These are phyloP conservation scores for Aspergillus quadricinctus DNA, from an alignment of 2,329 filamentous ascomycete genomes.

Conservation along the genomic window DNA sequence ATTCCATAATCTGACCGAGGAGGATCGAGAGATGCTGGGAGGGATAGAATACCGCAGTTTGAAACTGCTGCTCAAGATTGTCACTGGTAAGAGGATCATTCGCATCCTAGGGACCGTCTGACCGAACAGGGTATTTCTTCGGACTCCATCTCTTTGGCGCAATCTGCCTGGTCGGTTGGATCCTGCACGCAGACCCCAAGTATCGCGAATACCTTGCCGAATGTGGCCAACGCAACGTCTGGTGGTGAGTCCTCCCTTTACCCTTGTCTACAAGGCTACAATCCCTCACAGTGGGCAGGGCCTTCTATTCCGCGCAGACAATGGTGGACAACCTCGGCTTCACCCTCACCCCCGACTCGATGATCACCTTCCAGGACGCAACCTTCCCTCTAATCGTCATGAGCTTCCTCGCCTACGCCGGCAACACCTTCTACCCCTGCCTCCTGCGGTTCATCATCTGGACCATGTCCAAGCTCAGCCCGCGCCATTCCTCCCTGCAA, in stretches of 20 bases:
- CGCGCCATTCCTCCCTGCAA: conserved; percentile 32
- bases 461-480: conserved; percentile 47
- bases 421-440: conserved; percentile 50
- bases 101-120: not conserved
- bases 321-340: conserved; percentile 53
- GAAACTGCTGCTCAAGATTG: conserved; percentile 48
- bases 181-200: conserved; percentile 37
- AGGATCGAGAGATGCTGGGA: conserved; percentile 45
- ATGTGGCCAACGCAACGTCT: conserved; percentile 40
- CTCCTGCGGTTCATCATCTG: conserved; percentile 56
- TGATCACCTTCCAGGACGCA: conserved; percentile 47
- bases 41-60: conserved; percentile 51
- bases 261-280: not conserved
- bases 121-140: conserved; percentile 40
- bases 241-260: conserved; percentile 43
- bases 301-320: conserved; percentile 49
- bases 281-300: conserved; percentile 28
- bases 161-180: conserved; percentile 48
- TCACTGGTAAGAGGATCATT: conserved; percentile 28
- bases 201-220: conserved; percentile 40
- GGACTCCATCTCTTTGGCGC: conserved; percentile 46
- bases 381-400: conserved; percentile 37
- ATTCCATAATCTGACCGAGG: conserved; percentile 41
- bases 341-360: conserved; percentile 53
- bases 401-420: conserved; percentile 37